phyloP scores from a whole-genome alignment of 352 stramenopile species.

The Pythium apleroticum region DNA sequence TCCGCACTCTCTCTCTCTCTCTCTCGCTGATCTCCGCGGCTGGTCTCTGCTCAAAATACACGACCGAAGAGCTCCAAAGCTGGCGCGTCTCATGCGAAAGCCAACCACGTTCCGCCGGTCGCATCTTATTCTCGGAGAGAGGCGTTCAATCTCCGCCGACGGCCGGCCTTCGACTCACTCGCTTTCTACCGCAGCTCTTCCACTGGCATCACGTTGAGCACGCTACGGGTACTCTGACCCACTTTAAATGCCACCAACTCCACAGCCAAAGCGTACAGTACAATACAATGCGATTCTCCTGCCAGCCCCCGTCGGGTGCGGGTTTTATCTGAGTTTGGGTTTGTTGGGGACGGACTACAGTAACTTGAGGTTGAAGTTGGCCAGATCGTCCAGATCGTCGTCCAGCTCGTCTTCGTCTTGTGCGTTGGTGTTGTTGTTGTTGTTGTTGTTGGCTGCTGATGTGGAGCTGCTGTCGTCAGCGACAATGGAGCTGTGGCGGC shows the following conservation, averaged over 20 bases:
- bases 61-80: background rate
- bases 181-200: background rate
- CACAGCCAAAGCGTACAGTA: background rate
- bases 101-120: constrained; percentile 2
- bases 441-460: background rate
- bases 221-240: background rate
- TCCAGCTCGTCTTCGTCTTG: constrained; percentile 26
- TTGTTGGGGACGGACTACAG: constrained; percentile 16
- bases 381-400: constrained; percentile 57
- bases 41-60: constrained; percentile 3
- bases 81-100: background rate
- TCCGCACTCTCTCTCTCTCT: background rate
- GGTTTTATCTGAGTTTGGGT: background rate
- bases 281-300: constrained; percentile 2
- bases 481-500: constrained; percentile 2
- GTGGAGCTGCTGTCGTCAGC: background rate
- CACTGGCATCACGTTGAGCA: background rate
- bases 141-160: constrained; percentile 3
- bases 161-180: background rate
- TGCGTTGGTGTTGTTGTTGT: background rate
- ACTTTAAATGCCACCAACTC: background rate
- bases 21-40: background rate
- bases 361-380: constrained; percentile 75
- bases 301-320: background rate
- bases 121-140: constrained; percentile 12